Conservation (phyloP, 2,329 filamentous ascomycete species). For the Fusarium sp. region DNA sequence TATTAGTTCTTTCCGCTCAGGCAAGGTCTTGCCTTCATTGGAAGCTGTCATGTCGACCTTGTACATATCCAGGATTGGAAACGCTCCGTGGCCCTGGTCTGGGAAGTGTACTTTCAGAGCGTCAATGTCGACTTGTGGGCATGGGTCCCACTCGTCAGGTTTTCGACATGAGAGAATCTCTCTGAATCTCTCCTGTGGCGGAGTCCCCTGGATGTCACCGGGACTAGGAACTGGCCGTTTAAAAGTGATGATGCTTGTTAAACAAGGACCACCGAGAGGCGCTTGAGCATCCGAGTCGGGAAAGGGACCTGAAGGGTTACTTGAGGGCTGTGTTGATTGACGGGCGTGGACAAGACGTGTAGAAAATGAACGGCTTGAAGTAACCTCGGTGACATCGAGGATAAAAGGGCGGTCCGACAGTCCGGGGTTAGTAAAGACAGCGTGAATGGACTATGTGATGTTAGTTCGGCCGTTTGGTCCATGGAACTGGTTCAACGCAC, state of each 20-base stretch:
- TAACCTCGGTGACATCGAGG: conserved; percentile 58
- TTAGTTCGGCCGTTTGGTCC: background rate
- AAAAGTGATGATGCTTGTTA: conserved; percentile 63
- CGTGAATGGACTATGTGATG: conserved; percentile 60
- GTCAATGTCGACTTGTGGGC: conserved; percentile 58
- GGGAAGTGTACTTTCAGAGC: conserved; percentile 50
- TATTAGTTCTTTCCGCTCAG: conserved; percentile 59
- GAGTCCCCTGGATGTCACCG: conserved; percentile 51
- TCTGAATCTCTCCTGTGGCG: conserved; percentile 56
- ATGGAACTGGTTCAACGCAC: conserved; percentile 42
- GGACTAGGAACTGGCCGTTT: conserved; percentile 53
- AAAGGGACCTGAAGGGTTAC: conserved; percentile 49
- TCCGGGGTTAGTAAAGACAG: conserved; percentile 62
- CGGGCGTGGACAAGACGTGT: conserved; percentile 60
- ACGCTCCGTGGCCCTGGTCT: conserved; percentile 52
- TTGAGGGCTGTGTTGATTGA: conserved; percentile 56
- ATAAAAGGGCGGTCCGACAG: conserved; percentile 61
- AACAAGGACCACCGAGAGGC: conserved; percentile 55
- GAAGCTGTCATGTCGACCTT: conserved; percentile 62
- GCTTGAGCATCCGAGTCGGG: conserved; percentile 51
- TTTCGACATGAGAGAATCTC: conserved; percentile 50
- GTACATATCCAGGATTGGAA: conserved; percentile 62
- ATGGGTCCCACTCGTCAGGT: conserved; percentile 55
- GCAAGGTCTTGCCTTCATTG: conserved; percentile 54
- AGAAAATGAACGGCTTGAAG: conserved; percentile 58